Evolutionary conservation across 1,284 basidiomycete genomes (phyloP), one percentile per base, ranked within the genome.

Genomic region (Fomitopsis betulina): DNA sequence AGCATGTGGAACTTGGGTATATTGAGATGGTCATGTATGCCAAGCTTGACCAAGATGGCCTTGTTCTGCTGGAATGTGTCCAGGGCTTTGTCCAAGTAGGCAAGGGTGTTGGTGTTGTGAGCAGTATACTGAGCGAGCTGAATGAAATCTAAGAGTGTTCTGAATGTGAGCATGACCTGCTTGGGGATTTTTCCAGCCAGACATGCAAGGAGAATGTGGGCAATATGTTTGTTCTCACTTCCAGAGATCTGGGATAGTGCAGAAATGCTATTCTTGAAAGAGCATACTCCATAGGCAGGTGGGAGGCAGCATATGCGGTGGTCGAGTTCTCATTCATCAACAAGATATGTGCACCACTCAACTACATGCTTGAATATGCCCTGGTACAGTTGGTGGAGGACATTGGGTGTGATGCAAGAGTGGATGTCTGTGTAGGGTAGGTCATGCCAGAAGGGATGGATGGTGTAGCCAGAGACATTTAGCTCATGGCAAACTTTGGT

Each of bases 241-340:
- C n/a, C n/a, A n/a, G 64, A 65, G 27, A 68, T 33, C 5, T 57
- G 56, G 2, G 57, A 60, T 6, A 70, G 57, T 9, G 37, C 15
- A 7, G 65, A 58, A 47, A 71, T 66, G 0, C 69, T 65, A n/a
- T 67, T 70, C 12, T 42, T 38, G 58, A 71, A 71, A 15, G 54
- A 37, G 0, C 62, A 63, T 17, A 67, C 30, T 13, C 62, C 57
- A 39, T 66, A 61, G 21, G 61, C 64, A 7, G 62, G 63, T 10
- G 66, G 64, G 21, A 70, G 56, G 1, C 60, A 43, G 0, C 39
- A 45, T 40, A 59, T 60, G 1, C 65, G 62, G 2, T 60, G 62
- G 45, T 71, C 66, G 12, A 71, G 47, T 43, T 68, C 70, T 3
- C 39, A 51, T 2, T 40, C 45, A 15, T 58, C 52, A 21, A 39